phyloP scores from a whole-genome alignment of 768 basidiomycete species.

The Russula compacta region DNA sequence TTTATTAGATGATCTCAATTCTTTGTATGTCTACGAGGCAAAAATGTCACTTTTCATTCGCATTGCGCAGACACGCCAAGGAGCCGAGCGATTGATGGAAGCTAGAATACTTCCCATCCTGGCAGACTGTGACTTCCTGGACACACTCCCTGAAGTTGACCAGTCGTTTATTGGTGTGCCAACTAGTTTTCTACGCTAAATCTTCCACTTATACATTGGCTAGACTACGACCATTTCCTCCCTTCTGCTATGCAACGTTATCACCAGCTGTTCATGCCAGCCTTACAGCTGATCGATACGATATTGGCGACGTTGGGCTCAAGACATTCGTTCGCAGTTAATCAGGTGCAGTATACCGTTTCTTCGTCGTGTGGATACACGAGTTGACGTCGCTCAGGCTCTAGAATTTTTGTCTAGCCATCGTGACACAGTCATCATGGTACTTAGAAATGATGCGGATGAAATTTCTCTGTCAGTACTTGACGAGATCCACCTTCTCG shows the following conservation, averaged over 20 bases:
- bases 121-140: conserved; percentile 80
- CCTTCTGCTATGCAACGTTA: conserved; percentile 83
- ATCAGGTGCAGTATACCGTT: conserved; percentile 42
- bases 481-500: conserved; percentile 72
- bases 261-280: conserved; percentile 84
- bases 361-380: background rate
- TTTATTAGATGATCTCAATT: conserved; percentile 70
- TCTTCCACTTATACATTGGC: background rate
- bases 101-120: conserved; percentile 64
- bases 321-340: conserved; percentile 54
- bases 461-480: conserved; percentile 55
- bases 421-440: conserved; percentile 71
- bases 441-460: conserved; percentile 67
- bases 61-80: conserved; percentile 71
- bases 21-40: conserved; percentile 89
- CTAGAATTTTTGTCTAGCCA: conserved; percentile 77
- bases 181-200: background rate
- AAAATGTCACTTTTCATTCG: conserved; percentile 87
- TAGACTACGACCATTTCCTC: conserved; percentile 80
- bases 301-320: conserved; percentile 70
- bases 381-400: conserved; percentile 37
- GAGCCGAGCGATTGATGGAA: conserved; percentile 79
- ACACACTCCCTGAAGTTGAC: conserved; percentile 75
- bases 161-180: conserved; percentile 69
- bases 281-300: conserved; percentile 70